phyloP scores from a whole-genome alignment of 257 asterid species.

The Ballota nigra region DNA sequence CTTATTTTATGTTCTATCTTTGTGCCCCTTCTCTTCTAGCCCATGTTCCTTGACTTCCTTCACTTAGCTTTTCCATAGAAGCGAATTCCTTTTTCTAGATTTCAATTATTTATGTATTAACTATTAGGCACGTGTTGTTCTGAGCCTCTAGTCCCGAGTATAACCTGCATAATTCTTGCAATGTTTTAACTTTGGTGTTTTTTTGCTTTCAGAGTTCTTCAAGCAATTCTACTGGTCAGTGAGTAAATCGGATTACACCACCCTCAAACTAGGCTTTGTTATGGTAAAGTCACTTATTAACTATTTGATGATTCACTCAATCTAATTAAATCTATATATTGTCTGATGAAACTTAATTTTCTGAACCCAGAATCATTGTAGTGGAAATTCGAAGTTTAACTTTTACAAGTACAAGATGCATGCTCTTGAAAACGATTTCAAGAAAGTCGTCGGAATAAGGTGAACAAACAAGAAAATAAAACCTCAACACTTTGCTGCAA shows the following conservation, averaged over 20 bases:
- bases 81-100: neutral
- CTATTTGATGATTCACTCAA: neutral
- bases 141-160: conserved; percentile 3
- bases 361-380: conserved; percentile 32
- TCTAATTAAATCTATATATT: neutral
- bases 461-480: neutral
- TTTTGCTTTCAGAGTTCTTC: conserved; percentile 38
- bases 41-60: neutral
- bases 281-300: conserved; percentile 25
- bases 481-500: neutral
- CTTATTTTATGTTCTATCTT: neutral
- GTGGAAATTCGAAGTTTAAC: conserved; percentile 42
- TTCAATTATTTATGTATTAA: neutral
- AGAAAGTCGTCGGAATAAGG: no score
- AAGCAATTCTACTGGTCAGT: conserved; percentile 52
- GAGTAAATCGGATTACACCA: conserved; percentile 38
- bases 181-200: neutral
- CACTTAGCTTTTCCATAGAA: neutral
- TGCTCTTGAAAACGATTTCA: no score
- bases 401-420: conserved; percentile 49
- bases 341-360: neutral
- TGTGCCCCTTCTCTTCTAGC: conserved; percentile 2
- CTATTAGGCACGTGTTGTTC: neutral
- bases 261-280: conserved; percentile 47
- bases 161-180: no score